Conservation (phyloP, 805 yeast species). For the Peterozyma xylosa region DNA sequence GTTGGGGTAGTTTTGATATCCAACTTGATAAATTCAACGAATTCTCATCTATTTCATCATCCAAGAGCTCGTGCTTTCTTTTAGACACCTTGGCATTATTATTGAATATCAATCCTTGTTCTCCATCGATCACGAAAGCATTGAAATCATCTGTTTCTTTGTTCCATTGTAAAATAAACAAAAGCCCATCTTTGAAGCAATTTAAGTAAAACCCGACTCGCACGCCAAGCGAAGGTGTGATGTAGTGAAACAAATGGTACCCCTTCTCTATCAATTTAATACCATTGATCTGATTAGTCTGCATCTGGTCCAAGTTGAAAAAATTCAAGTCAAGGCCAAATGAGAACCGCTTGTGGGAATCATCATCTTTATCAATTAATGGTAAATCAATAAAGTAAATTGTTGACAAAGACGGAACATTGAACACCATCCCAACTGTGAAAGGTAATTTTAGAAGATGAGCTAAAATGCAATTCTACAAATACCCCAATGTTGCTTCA, state of each 20-base stretch:
- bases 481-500: no score
- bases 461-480: no score
- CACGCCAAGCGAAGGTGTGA: slow-evolving; percentile 26
- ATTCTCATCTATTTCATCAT: slow-evolving; percentile 19
- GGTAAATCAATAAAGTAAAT: slow-evolving; percentile 1
- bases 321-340: slow-evolving; percentile 43
- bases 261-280: slow-evolving; percentile 45
- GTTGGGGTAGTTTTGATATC: slow-evolving; percentile 19
- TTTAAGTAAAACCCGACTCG: slow-evolving; percentile 31
- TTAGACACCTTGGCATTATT: not conserved
- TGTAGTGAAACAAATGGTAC: slow-evolving; percentile 47
- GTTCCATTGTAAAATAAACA: slow-evolving; percentile 30
- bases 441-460: no score
- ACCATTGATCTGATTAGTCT: slow-evolving; percentile 33
- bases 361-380: not conserved
- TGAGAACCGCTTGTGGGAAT: not conserved
- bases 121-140: slow-evolving; percentile 11
- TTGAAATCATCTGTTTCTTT: slow-evolving; percentile 21
- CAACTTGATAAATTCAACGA: slow-evolving; percentile 22
- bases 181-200: slow-evolving; percentile 23
- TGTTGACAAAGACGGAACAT: slow-evolving; percentile 3
- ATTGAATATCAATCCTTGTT: not conserved
- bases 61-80: slow-evolving; percentile 7
- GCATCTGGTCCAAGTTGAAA: slow-evolving; percentile 24
- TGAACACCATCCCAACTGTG: not conserved